Evolutionary conservation across 2,329 filamentous ascomycete species (phyloP).

Genomic region (Sclerotinia trifoliorum): DNA sequence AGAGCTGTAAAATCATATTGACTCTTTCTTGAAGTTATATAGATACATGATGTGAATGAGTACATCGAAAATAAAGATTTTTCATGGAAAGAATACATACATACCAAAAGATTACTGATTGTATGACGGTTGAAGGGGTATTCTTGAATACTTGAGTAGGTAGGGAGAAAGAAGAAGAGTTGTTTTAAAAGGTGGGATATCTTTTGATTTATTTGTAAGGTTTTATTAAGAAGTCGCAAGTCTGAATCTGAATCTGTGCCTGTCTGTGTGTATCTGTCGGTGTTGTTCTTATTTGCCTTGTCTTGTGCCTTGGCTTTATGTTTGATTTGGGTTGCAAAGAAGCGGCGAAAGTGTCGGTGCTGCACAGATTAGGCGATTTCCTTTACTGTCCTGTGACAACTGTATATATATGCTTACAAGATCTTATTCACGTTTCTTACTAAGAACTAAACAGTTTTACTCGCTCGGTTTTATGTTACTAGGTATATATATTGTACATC

Average conservation of each 20-base stretch:
- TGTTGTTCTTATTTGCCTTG: background rate
- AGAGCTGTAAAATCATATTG: slow-evolving; percentile 1
- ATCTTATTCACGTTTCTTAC: background rate
- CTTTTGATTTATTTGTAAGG: background rate
- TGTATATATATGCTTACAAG: no score
- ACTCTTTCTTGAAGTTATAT: slow-evolving; percentile 3
- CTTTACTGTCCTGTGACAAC: background rate
- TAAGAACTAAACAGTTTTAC: background rate
- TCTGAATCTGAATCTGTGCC: background rate
- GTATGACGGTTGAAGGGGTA: background rate
- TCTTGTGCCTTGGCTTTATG: background rate
- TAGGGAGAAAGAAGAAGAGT: background rate
- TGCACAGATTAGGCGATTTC: background rate
- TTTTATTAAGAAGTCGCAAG: background rate
- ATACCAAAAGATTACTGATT: background rate
- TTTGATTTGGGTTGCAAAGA: background rate
- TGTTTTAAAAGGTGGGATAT: background rate
- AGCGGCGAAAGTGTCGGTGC: background rate
- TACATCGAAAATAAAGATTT: background rate
- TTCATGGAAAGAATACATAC: background rate
- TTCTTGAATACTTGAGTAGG: background rate
- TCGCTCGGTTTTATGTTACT: background rate
- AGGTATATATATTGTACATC: background rate
- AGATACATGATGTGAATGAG: slow-evolving; percentile 22
- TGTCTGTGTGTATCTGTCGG: background rate